Base-by-base conservation (phyloP, 2,329 filamentous ascomycete genomes). In the Aureobasidium mangrovei region DNA sequence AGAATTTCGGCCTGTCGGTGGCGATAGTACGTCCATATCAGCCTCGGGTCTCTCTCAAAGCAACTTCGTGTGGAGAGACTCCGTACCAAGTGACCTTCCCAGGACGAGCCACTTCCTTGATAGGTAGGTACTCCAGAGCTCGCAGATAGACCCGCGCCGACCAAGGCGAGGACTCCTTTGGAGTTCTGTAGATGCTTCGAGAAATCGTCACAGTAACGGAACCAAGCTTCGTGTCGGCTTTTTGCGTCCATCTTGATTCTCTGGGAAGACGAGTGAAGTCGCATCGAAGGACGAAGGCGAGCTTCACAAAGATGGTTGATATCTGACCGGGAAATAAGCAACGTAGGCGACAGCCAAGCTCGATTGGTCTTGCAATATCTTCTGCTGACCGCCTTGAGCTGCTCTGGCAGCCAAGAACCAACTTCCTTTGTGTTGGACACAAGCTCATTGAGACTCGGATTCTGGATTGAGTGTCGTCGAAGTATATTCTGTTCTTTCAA, bases 111-210 rank as follows among this genome's bases (percentile, higher is more conserved):
- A 18, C 26, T 26, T 9, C 27, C 49, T 42, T 38, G 49, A 10
- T 42, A 44, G 7, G 49, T 53, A 7, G 38, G 4, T 12, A 53
- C 12, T 4, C 49, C 49, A 27, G 49, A 53, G 8, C 36, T 33
- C 7, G 49, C 39, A 9, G 49, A 53, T 12, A 53, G 39, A 27
- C 49, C 49, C 4, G 49, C 49, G 6, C 49, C 49, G n/a, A 53
- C 8, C 9, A 44, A 39, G 27, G 39, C 49, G 27, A 53, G 38
- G 5, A 53, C 32, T 5, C 10, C n/a, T 6, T 18, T 32, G 2
- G 44, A 35, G 18, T 27, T 35, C 12, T 26, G n/a, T 6, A 47
- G 32, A 33, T 36, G 32, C 6, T 24, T 7, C 8, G 10, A 4
- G 12, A 47, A 47, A 12, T 42, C 24, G 7, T 42, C 40, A 18